phyloP scores from a whole-genome alignment of 2,329 filamentous ascomycete genomes.

The Colletotrichum aenigma region DNA sequence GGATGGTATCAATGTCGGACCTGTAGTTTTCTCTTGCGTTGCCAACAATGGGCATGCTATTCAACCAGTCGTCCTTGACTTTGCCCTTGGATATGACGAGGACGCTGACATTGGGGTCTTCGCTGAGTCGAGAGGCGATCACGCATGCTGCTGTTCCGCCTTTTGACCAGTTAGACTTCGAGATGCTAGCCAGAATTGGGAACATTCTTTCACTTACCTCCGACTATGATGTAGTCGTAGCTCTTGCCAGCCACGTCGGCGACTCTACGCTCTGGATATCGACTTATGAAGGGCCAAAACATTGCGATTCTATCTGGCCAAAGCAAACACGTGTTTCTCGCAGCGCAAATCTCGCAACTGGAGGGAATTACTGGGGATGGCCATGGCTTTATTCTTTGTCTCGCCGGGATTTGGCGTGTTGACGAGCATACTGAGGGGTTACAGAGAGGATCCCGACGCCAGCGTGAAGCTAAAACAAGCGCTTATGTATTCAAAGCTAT shows the following conservation, averaged over 20 bases:
- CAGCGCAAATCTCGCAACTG: accelerated
- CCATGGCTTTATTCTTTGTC: not conserved
- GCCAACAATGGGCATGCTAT: conserved; percentile 33
- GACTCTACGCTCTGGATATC: conserved; percentile 26
- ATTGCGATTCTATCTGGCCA: not conserved
- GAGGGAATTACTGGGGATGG: not conserved
- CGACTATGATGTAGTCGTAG: conserved; percentile 52
- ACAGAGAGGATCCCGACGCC: not conserved
- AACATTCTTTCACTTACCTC: conserved; percentile 27
- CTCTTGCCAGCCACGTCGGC: conserved; percentile 27
- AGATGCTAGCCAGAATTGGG: not conserved
- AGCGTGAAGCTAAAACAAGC: not conserved
- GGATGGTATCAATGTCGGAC: conserved; percentile 28
- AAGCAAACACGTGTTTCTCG: not conserved
- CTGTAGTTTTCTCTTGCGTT: conserved; percentile 25
- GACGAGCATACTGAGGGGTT: not conserved
- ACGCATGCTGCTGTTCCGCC: conserved; percentile 53
- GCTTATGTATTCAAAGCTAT: not conserved
- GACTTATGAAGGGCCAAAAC: conserved; percentile 29
- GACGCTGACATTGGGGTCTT: conserved; percentile 38
- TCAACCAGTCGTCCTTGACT: conserved; percentile 29
- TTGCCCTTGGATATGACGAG: conserved; percentile 40
- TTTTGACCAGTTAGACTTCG: not conserved
- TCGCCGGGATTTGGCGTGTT: not conserved
- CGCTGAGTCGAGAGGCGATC: conserved; percentile 47